Conservation (phyloP, 225 moss, liverwort and hornwort genomes). For the Rhytidiadelphus loreus region DNA sequence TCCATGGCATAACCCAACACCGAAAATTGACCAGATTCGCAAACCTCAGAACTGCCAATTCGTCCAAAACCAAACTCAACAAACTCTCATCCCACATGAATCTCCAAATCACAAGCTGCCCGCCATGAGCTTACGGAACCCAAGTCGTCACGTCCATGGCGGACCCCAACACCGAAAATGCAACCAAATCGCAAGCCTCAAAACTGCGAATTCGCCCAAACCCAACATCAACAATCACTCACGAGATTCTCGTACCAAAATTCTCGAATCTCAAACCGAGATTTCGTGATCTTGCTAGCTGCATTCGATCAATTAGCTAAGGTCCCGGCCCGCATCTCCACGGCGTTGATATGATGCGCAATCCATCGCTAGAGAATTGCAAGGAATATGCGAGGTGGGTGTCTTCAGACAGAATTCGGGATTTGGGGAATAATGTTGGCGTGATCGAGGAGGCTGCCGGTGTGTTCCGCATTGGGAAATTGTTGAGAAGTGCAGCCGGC, state of each 20-base stretch:
- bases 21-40: neutral
- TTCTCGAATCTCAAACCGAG: neutral
- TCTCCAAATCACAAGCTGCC: neutral
- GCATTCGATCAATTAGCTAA: neutral
- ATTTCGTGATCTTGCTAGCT: neutral
- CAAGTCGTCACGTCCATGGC: neutral
- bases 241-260: neutral
- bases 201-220: no score
- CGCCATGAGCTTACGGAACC: neutral
- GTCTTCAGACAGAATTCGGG: neutral
- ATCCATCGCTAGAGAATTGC: neutral
- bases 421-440: no score
- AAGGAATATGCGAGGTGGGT: neutral
- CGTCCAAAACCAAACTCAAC: neutral
- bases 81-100: neutral
- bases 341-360: neutral
- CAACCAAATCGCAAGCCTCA: neutral
- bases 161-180: neutral
- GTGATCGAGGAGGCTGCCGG: neutral
- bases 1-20: neutral
- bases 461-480: no score
- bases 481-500: neutral
- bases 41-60: neutral
- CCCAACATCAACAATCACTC: neutral
- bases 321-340: neutral